Evolutionary conservation across 352 stramenopile genomes (phyloP).

Genomic region (Pythium vanterpoolii): DNA sequence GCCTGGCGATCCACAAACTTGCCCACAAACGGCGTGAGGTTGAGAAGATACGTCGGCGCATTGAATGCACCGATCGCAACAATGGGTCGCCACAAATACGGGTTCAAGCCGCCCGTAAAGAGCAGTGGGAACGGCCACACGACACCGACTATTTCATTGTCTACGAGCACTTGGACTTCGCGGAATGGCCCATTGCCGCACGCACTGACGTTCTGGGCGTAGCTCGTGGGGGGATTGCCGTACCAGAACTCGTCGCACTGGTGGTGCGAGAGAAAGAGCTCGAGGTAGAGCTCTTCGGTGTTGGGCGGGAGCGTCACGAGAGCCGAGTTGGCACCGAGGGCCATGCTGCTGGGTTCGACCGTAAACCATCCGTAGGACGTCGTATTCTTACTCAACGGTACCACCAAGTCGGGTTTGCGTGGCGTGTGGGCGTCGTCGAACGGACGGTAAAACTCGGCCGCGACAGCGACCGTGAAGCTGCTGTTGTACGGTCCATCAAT

Average conservation of each 20-base stretch:
- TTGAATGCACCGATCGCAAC: conserved; percentile 68
- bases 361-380: conserved; percentile 62
- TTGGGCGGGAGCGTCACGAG: conserved; percentile 53
- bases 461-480: conserved; percentile 56
- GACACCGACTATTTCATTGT: conserved; percentile 55
- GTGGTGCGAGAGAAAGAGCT: conserved; percentile 70
- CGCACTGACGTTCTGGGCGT: conserved; percentile 19
- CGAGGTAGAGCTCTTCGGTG: conserved; percentile 62
- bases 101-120: conserved; percentile 75
- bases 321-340: conserved; percentile 28
- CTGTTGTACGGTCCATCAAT: conserved; percentile 56
- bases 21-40: conserved; percentile 68
- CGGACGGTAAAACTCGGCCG: conserved; percentile 55
- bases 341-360: conserved; percentile 38
- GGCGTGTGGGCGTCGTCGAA: conserved; percentile 17
- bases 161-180: conserved; percentile 67
- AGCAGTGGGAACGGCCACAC: conserved; percentile 73
- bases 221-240: conserved; percentile 48
- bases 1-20: conserved; percentile 44
- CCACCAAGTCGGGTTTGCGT: conserved; percentile 33
- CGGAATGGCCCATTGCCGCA: conserved; percentile 57
- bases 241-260: conserved; percentile 81
- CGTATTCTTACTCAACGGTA: conserved; percentile 43
- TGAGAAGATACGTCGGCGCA: conserved; percentile 69
- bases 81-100: conserved; percentile 75